These are phyloP conservation scores for Quercus tomentella DNA, from an alignment of 331 rosid genomes.

Conservation along the genomic window DNA sequence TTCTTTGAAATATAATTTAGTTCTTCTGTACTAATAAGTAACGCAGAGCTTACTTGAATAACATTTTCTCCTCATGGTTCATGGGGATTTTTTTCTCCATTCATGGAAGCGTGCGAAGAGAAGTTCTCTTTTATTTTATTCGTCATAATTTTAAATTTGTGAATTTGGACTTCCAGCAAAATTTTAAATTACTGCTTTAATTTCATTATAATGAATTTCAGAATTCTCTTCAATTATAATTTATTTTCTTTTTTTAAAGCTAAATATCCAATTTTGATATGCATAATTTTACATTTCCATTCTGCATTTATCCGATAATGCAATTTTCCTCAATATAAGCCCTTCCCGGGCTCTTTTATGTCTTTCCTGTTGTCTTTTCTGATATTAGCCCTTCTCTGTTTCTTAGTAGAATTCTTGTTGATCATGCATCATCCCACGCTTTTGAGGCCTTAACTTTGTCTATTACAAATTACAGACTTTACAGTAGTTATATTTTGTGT, in stretches of 20 bases:
- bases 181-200: background rate
- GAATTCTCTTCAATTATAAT: background rate
- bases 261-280: slow-evolving; percentile 2
- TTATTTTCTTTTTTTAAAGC: background rate
- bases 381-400: background rate
- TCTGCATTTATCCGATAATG: background rate
- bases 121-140: background rate
- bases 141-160: background rate
- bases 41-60: background rate
- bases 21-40: background rate
- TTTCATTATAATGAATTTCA: background rate
- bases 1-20: background rate
- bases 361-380: background rate
- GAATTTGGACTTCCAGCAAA: background rate
- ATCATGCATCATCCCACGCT: slow-evolving; percentile 6
- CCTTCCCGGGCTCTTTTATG: background rate
- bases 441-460: no score
- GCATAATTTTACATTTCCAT: background rate
- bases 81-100: background rate
- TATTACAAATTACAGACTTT: no score
- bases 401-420: slow-evolving; percentile 15
- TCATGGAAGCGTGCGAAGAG: background rate
- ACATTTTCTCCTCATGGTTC: background rate
- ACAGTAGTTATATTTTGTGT: no score
- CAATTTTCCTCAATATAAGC: background rate